Conservation (phyloP, 352 stramenopile genomes). For the Globisporangium paroecandrum region DNA sequence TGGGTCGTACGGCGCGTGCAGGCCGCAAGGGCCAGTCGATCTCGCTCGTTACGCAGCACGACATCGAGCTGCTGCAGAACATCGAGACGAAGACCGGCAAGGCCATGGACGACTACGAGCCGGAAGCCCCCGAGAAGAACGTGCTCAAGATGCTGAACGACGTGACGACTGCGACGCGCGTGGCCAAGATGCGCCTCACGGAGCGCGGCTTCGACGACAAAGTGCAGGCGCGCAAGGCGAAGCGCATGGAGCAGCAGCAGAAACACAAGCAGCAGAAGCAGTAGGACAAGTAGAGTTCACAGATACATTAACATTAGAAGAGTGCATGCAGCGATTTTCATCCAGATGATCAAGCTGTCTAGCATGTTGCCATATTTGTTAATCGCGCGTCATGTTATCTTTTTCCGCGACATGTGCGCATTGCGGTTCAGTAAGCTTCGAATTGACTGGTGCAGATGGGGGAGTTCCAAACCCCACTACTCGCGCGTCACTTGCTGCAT, state of each 20-base stretch:
- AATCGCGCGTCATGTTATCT: slow-evolving; percentile 8
- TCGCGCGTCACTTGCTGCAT: neutral
- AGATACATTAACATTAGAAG: neutral
- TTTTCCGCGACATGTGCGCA: slow-evolving; percentile 10
- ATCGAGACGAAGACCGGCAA: slow-evolving; percentile 91
- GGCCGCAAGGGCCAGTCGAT: slow-evolving; percentile 90
- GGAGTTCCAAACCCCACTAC: neutral
- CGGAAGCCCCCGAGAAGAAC: slow-evolving; percentile 83
- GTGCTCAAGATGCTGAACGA: slow-evolving; percentile 94
- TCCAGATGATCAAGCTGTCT: neutral
- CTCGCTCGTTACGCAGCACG: slow-evolving; percentile 93
- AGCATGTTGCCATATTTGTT: neutral
- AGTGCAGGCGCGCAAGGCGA: slow-evolving; percentile 60
- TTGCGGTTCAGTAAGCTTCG: neutral
- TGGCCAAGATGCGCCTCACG: slow-evolving; percentile 91
- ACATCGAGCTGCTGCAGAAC: slow-evolving; percentile 94
- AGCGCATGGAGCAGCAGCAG: slow-evolving; percentile 58
- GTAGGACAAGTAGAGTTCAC: neutral
- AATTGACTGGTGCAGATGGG: slow-evolving; percentile 16
- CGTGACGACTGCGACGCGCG: slow-evolving; percentile 91
- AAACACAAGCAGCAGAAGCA: slow-evolving; percentile 25
- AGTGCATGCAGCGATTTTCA: neutral
- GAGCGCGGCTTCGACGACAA: slow-evolving; percentile 89
- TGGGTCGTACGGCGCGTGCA: slow-evolving; percentile 93
- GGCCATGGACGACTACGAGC: slow-evolving; percentile 89